Evolutionary conservation across 2,329 filamentous ascomycete species (phyloP).

Genomic region (Emmonsiellopsis sp.): DNA sequence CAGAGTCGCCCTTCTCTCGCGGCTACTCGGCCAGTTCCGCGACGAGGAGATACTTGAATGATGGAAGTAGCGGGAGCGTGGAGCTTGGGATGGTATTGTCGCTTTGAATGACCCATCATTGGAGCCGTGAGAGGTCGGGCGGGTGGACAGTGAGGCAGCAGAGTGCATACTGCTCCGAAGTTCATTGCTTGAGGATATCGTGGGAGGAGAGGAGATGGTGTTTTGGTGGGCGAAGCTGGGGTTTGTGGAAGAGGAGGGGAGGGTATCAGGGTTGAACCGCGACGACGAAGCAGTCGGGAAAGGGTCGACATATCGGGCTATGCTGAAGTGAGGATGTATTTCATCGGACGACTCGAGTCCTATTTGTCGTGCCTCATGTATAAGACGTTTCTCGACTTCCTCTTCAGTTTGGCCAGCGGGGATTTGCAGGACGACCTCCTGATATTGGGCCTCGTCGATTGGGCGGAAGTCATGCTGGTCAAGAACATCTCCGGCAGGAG

Average conservation of each 20-base stretch:
- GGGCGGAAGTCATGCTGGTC: no score
- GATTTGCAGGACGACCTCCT: constrained; percentile 5
- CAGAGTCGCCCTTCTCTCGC: neutral
- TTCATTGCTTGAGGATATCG: constrained; percentile 4
- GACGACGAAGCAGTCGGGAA: constrained; percentile 15
- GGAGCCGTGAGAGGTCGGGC: constrained; percentile 31
- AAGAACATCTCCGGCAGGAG: neutral
- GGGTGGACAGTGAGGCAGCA: constrained; percentile 29
- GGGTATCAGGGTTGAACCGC: constrained; percentile 14
- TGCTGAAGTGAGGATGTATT: constrained; percentile 16
- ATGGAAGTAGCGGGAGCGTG: neutral
- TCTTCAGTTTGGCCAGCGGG: constrained; percentile 22
- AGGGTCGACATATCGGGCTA: constrained; percentile 24
- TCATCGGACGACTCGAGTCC: constrained; percentile 26
- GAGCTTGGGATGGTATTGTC: neutral
- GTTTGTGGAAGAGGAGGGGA: constrained; percentile 16
- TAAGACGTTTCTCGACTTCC: constrained; percentile 28
- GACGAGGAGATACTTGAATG: neutral
- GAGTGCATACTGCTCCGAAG: constrained; percentile 28
- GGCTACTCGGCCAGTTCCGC: neutral
- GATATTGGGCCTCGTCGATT: constrained; percentile 6
- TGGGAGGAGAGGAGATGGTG: constrained; percentile 20
- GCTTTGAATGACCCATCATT: constrained; percentile 15
- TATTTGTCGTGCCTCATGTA: constrained; percentile 29
- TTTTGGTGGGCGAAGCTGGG: constrained; percentile 21